Evolutionary conservation across 2,329 filamentous ascomycete species (phyloP), one percentile per base, ranked within the genome.

Genomic region (Aspergillus ochraceus): DNA sequence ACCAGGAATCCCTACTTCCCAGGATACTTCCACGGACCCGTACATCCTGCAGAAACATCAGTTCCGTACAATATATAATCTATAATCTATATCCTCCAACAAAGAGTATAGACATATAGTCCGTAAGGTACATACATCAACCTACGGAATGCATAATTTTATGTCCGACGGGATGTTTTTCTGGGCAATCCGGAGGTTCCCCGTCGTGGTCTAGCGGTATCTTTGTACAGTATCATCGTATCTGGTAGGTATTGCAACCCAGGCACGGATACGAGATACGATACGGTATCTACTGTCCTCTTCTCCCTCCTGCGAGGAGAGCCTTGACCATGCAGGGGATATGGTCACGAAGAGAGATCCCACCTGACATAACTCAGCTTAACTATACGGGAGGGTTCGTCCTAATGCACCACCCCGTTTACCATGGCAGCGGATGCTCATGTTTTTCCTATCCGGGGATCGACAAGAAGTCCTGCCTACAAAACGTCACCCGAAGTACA

Each of bases 401-500:
- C 14, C 42, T 46, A 46, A 20, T 46, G 19, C 42, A 46, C 17
- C 17, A 14, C 12, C 36, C 22, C 20, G 22, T 30, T 45, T 57
- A 22, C 49, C 4, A 57, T 17, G 45, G 29, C 30, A 22, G 47
- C n/a, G 24, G 55, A 32, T 52, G 22, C 24, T 29, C 26, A 29
- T 24, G 36, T 52, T n/a, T 6, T n/a, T n/a, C 39, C 39, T 42
- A 1, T 24, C 46, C 42, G 17, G 42, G n/a, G 57, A 59, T 59
- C 57, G 57, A 59, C 52, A 30, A 11, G 30, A 22, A 26, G 5
- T 26, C 26, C 26, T 26, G 6, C 8, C 26, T 51, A 55, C 46
- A 11, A 45, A 60, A 61, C 57, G 60, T 61, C 60, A 59, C 58
- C 36, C 29, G 55, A 54, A 36, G 32, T 22, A n/a, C n/a, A n/a